Base-by-base conservation (phyloP, 2,329 filamentous ascomycete genomes). In the Emergomyces africanus region DNA sequence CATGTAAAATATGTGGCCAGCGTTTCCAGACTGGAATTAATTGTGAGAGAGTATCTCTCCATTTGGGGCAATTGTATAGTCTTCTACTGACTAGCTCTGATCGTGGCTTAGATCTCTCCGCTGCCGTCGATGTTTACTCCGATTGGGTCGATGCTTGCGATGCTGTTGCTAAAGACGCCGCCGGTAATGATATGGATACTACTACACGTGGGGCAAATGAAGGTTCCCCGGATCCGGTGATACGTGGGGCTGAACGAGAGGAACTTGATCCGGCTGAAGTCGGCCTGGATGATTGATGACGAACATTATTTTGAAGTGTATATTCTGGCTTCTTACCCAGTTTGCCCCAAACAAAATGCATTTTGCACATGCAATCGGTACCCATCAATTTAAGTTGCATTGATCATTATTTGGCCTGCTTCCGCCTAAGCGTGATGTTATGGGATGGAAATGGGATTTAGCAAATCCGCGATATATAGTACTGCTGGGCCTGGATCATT, bases 91-190 rank as follows among this genome's bases (percentile, higher is more conserved):
- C n/a, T 23, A 44, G 37, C 50, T 39, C 64, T 9, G 35, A 46
- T 42, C 23, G 18, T 64, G 42, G 30, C 48, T 28, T 62, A 95
- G 90, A 95, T 72, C 84, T 97, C 30, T 95, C 89, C 30, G 89
- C 88, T 15, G 83, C 90, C 0, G 90, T 99, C 53, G 94, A 99
- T 71, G 92, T 99, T 8, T 99, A 99, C 70, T 89, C 89, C 39
- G 94, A 97, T 73, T 99, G 94, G 94, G 89, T 99, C 63, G 94
- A 99, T 75, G 94, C 94, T n/a, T 88, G 86, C 70, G 86, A 89
- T 69, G 79, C 83, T 5, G 85, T 88, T 55, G 85, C 85, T 18
- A 85, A 87, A 68, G 79, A 84, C 61, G 77, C 62, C 33, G 61
- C 62, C 20, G 62, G 63, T 25, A 67, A 68, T 33, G 64, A 64